Conservation (phyloP, 805 yeast species). For the Starmera amethionina region DNA sequence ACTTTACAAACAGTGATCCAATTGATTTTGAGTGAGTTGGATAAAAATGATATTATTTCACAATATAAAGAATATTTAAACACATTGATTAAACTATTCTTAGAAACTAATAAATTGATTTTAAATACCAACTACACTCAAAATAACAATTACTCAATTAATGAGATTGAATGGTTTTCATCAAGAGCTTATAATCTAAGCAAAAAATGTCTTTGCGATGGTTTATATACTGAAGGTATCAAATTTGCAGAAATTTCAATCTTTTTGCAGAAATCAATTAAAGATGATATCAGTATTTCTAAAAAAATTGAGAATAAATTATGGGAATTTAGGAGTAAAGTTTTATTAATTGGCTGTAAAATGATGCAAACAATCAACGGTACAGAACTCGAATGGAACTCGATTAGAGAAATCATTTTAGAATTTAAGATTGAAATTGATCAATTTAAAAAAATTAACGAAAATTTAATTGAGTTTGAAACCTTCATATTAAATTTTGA, state of each 20-base stretch:
- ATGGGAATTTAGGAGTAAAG: slow-evolving; percentile 9
- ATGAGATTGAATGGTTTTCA: slow-evolving; percentile 32
- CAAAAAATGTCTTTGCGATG: slow-evolving; percentile 14
- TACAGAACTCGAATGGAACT: slow-evolving; percentile 3
- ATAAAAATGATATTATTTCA: slow-evolving; percentile 3
- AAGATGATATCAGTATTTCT: slow-evolving; percentile 18
- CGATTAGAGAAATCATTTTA: slow-evolving; percentile 3
- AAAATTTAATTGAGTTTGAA: slow-evolving; percentile 5
- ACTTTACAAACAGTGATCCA: slow-evolving; percentile 23
- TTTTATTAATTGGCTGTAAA: slow-evolving; percentile 9
- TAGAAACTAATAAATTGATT: slow-evolving; percentile 9
- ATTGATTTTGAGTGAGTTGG: slow-evolving; percentile 19
- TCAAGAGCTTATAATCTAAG: slow-evolving; percentile 24
- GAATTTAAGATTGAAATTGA: slow-evolving; percentile 8
- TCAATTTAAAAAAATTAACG: slow-evolving; percentile 6
- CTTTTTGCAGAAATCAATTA: slow-evolving; percentile 12
- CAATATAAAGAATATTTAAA: slow-evolving; percentile 3
- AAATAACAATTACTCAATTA: slow-evolving; percentile 14
- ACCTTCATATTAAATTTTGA: slow-evolving; percentile 1
- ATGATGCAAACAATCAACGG: background rate
- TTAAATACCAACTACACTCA: slow-evolving; percentile 1
- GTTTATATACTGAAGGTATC: slow-evolving; percentile 6
- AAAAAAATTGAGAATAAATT: slow-evolving; percentile 10
- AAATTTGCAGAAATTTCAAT: slow-evolving; percentile 14
- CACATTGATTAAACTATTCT: slow-evolving; percentile 6